Evolutionary conservation across 345 rosid genomes (phyloP).

Genomic region (Nephelium lappaceum): DNA sequence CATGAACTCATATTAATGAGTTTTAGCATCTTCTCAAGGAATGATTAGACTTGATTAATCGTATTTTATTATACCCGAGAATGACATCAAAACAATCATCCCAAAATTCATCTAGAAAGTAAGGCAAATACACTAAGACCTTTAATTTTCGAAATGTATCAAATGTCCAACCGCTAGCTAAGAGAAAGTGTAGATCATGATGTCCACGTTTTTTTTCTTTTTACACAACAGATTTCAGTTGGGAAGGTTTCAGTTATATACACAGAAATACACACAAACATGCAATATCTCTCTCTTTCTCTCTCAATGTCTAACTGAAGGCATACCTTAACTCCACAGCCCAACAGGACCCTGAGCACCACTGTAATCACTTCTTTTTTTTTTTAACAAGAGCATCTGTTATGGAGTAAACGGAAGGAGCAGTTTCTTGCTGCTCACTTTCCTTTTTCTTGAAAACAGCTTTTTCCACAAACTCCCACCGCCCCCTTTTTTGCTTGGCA

Average conservation of each 20-base stretch:
- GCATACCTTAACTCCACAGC: not conserved
- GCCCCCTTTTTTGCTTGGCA: conserved; percentile 54
- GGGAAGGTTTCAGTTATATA: conserved; percentile 18
- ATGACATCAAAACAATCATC: no score
- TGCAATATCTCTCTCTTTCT: conserved; percentile 11
- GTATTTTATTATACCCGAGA: no score
- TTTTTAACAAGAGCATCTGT: not conserved
- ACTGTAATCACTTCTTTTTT: not conserved
- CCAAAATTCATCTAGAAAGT: no score
- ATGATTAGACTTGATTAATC: no score
- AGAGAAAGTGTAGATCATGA: not conserved
- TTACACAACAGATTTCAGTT: not conserved
- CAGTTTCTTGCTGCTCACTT: conserved; percentile 43
- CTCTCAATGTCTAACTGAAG: not conserved
- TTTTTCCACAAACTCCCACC: conserved; percentile 68
- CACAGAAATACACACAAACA: conserved; percentile 23
- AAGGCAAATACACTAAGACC: no score
- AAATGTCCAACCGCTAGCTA: not conserved
- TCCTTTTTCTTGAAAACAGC: conserved; percentile 66
- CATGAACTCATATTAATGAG: no score
- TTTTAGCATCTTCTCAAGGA: no score
- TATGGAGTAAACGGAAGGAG: conserved; percentile 38
- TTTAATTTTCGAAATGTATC: no score
- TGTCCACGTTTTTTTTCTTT: not conserved
- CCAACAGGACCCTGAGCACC: not conserved